Evolutionary conservation across 345 rosid species (phyloP), one percentile per base, ranked within the genome.

Genomic region (Brassica nigra): DNA sequence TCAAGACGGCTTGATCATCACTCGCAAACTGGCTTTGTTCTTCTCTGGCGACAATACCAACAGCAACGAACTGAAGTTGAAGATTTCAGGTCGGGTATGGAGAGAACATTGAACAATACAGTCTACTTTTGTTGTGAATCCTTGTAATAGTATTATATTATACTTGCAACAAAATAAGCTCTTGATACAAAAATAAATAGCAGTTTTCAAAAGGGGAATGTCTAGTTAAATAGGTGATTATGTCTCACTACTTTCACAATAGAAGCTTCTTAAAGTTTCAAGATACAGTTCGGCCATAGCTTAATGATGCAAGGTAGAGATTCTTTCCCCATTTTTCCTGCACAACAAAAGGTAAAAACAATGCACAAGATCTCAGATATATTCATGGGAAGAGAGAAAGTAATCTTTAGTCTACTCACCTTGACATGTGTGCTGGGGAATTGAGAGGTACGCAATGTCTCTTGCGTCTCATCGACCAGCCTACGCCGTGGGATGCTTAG

Each of bases 401-500:
- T 27, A n/a, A 42, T 20, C 36, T 64, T 63, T 64, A 27, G n/a
- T 64, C 47, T 72, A 61, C 67, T 70, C 76, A 93, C 99, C 99
- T 93, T 96, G 16, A 96, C 97, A 83, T 93, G 97, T 23, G 96
- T 85, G 76, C 98, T 90, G 10, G 99, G 99, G 85, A 96, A 96
- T 66, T 91, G 91, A 73, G 98, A 88, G 37, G 98, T 93, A 34
- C 98, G 91, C 64, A 96, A 76, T 6, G 99, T 96, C 87, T 96
- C 99, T 69, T 96, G 99, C 2, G 99, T 96, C 88, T 92, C 99
- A 69, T 93, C 99, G 12, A 84, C 76, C 5, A 88, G 90, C 82
- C 86, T 90, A 83, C 91, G 91, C 80, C 85, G 88, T 1, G 97
- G 97, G 67, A 96, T 86, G 68, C 99, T 96, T 71, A 96, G 85